These are phyloP conservation scores for Heliamphora pulchella DNA, from an alignment of 179 eudicot species.

Conservation along the genomic window DNA sequence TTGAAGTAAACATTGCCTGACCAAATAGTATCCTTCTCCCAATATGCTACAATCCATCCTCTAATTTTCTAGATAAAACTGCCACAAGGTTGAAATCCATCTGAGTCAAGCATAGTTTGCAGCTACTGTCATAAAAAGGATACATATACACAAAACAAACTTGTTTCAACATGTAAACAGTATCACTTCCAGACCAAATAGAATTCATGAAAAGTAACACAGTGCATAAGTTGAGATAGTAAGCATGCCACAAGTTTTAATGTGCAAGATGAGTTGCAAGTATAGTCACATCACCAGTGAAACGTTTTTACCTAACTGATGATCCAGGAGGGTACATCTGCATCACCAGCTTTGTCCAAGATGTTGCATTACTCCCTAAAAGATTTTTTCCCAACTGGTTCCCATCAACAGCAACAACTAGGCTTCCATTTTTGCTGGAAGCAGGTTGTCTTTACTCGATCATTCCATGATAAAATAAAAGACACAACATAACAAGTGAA, in stretches of 20 bases:
- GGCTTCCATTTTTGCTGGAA: slow-evolving; percentile 58
- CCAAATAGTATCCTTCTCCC: not conserved
- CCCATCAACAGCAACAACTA: slow-evolving; percentile 42
- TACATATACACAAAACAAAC: no score
- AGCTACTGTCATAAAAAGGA: no score
- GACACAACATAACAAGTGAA: not conserved
- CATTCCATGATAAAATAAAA: slow-evolving; percentile 30
- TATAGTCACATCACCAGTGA: not conserved
- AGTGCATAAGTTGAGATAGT: not conserved
- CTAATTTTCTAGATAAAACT: not conserved
- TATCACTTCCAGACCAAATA: not conserved
- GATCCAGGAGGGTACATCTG: slow-evolving; percentile 71
- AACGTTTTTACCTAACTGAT: slow-evolving; percentile 49
- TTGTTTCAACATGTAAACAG: not conserved
- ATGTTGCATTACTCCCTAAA: slow-evolving; percentile 36
- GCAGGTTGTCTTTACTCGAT: slow-evolving; percentile 94
- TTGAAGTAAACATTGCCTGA: not conserved
- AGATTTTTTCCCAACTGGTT: slow-evolving; percentile 43
- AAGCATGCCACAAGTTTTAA: not conserved
- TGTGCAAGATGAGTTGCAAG: not conserved
- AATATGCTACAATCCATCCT: not conserved
- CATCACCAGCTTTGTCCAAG: slow-evolving; percentile 83
- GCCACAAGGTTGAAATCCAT: not conserved
- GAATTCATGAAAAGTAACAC: no score
- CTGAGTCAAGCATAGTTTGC: no score